Conservation (phyloP, 1,284 basidiomycete species). For the Pyrrhoderma lamaoense region DNA sequence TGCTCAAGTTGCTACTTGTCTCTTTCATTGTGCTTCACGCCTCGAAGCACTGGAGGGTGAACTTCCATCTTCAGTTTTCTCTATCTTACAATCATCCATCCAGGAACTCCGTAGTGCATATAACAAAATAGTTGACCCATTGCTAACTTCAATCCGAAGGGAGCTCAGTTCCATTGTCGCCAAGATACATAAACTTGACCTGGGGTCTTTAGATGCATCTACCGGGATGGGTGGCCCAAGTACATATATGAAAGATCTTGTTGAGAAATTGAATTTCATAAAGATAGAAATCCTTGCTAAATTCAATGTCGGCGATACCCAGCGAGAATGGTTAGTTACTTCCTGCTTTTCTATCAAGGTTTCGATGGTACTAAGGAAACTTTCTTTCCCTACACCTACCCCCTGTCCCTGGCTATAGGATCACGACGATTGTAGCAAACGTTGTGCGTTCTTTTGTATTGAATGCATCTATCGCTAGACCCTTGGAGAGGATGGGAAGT, state of each 20-base stretch:
- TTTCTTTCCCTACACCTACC: neutral
- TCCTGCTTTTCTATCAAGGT: conserved; percentile 7
- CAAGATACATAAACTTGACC: conserved; percentile 78
- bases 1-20: conserved; percentile 65
- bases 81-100: conserved; percentile 54
- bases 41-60: conserved; percentile 65
- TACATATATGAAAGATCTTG: conserved; percentile 84
- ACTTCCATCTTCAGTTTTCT: conserved; percentile 56
- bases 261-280: conserved; percentile 77
- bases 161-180: conserved; percentile 74
- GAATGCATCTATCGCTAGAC: conserved; percentile 83
- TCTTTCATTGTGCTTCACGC: conserved; percentile 74
- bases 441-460: conserved; percentile 81
- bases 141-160: conserved; percentile 68
- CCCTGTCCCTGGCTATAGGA: conserved; percentile 37
- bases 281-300: conserved; percentile 68
- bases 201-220: conserved; percentile 54
- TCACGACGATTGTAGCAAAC: conserved; percentile 59
- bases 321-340: conserved; percentile 58
- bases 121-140: conserved; percentile 58
- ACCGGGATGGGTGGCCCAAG: conserved; percentile 65
- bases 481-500: conserved; percentile 85
- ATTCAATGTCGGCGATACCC: conserved; percentile 63
- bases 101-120: conserved; percentile 55
- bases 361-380: neutral